phyloP scores from a whole-genome alignment of 2,329 filamentous ascomycete species.

The Ophiostoma novo-ulmi region DNA sequence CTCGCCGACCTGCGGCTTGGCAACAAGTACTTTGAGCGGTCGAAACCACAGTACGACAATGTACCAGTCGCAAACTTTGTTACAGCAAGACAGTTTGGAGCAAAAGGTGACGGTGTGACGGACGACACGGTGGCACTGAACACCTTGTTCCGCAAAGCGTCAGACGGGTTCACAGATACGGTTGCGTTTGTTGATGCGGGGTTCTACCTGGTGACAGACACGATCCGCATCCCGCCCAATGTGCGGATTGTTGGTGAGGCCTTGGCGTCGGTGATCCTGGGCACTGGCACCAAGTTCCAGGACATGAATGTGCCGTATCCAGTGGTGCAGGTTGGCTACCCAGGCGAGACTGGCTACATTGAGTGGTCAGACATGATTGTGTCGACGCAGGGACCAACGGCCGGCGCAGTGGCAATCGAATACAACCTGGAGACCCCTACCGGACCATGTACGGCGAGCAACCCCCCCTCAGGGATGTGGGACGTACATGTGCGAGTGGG shows the following conservation, averaged over 20 bases:
- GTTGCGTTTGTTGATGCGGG: constrained; percentile 60
- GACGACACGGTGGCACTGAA: constrained; percentile 72
- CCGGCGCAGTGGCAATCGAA: constrained; percentile 66
- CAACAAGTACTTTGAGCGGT: constrained; percentile 60
- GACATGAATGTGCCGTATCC: constrained; percentile 54
- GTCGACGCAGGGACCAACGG: constrained; percentile 59
- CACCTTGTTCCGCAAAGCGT: constrained; percentile 35
- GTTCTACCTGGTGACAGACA: constrained; percentile 55
- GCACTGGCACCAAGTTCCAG: constrained; percentile 52
- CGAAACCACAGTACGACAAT: constrained; percentile 69
- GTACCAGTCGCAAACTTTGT: constrained; percentile 57
- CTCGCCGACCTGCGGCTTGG: constrained; percentile 51
- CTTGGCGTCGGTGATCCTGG: constrained; percentile 51
- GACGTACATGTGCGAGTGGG: constrained; percentile 72
- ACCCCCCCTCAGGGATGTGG: constrained; percentile 56
- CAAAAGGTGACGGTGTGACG: constrained; percentile 65
- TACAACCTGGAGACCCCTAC: constrained; percentile 59
- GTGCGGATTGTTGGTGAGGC: constrained; percentile 57
- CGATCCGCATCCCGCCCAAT: constrained; percentile 45
- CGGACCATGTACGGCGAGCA: constrained; percentile 25
- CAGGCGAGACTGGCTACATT: constrained; percentile 59
- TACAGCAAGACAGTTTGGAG: constrained; percentile 62
- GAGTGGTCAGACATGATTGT: constrained; percentile 71
- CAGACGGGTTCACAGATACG: constrained; percentile 38
- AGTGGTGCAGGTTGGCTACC: constrained; percentile 56